Evolutionary conservation across 176 grass and related monocot species (phyloP).

Genomic region (Ananas comosus): DNA sequence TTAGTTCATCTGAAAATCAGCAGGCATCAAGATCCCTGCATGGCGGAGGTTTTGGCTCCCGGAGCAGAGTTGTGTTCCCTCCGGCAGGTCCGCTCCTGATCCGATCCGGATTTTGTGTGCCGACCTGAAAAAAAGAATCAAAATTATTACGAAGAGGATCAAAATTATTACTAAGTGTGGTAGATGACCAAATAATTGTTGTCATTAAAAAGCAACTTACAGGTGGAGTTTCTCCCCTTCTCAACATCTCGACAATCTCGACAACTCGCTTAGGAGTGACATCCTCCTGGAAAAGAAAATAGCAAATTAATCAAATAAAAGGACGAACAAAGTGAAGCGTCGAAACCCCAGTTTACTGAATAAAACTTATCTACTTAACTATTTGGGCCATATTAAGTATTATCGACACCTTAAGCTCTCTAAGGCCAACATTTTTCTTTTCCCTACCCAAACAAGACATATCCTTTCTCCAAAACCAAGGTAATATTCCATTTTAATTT

Average conservation of each 20-base stretch:
- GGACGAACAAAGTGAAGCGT: neutral
- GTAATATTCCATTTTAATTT: too few relatives aligned
- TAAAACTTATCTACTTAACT: neutral
- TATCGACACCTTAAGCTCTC: neutral
- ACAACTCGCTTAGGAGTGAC: slow-evolving; percentile 70
- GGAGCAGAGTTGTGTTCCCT: slow-evolving; percentile 65
- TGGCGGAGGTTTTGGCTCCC: slow-evolving; percentile 58
- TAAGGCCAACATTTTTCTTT: neutral
- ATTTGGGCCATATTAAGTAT: neutral
- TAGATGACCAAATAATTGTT: neutral
- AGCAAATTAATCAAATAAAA: neutral
- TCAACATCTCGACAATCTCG: slow-evolving; percentile 87
- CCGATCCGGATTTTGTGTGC: slow-evolving; percentile 70
- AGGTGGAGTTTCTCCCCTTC: slow-evolving; percentile 71
- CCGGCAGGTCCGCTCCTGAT: slow-evolving; percentile 73
- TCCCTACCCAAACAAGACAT: too few relatives aligned
- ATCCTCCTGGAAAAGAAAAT: slow-evolving; percentile 53
- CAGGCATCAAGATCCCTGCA: slow-evolving; percentile 92
- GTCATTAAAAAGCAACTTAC: slow-evolving; percentile 36
- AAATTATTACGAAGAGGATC: neutral
- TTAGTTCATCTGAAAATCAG: slow-evolving; percentile 38
- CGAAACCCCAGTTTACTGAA: neutral
- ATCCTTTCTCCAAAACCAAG: too few relatives aligned
- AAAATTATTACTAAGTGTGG: neutral
- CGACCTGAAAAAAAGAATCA: slow-evolving; percentile 39